Evolutionary conservation across 768 basidiomycete species (phyloP), one percentile per base, ranked within the genome.

Genomic region (Paxillus involutus): DNA sequence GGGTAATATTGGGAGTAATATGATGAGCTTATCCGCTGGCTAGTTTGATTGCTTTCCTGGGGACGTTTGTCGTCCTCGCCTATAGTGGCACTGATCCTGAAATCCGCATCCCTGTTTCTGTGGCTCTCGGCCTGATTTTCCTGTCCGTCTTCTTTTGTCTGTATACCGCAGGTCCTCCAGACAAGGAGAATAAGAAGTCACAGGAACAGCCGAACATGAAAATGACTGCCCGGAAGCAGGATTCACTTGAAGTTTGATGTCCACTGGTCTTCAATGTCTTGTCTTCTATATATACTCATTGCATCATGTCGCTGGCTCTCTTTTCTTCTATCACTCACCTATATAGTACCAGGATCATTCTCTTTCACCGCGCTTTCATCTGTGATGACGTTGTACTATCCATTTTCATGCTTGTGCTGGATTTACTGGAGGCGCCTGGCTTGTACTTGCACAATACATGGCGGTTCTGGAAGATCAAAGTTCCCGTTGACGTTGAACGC

Each of bases 381-480:
- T 39, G 44, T 32, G 21, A 35, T 30, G 21, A 58, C n/a, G 21
- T 43, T 59, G 49, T 58, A 44, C 17, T 8, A 19, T 32, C 29
- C 32, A 21, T 30, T 29, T 26, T 4, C 43, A 11, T 33, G 14
- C 37, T 47, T 51, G 32, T 55, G 53, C 42, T 47, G 47, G 40
- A 59, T 55, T 14, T 21, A 50, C 42, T 16, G 10, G 47, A 44
- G 47, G 47, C 26, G 21, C 39, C n/a, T 24, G n/a, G 29, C 19
- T 33, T 24, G 19, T 46, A 9, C n/a, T 30, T 0, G n/a, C 21
- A 81, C 60, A 73, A 80, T 49, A 79, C 80, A 0, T 82, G 78
- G 79, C 64, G 81, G 43, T 70, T 82, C 14, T 82, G 80, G 81
- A 76, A 72, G 56, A 76, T 80, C 41, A 72, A 76, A 12, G 50